Evolutionary conservation across 768 basidiomycete genomes (phyloP).

Genomic region (Gloeophyllum trabeum): DNA sequence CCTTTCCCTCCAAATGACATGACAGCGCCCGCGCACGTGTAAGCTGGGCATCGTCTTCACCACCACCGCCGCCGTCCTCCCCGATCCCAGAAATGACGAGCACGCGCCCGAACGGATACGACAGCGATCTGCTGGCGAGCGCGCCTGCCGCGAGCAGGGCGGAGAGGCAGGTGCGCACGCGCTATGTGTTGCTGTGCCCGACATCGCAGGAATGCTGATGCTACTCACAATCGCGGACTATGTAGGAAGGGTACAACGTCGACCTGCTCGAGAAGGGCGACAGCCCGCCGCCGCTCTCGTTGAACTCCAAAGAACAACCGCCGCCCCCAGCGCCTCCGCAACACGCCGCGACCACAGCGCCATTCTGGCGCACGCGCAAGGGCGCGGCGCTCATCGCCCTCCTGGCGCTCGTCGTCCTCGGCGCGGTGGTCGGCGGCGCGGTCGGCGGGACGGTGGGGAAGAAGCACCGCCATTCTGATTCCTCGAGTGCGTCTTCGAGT

Average conservation of each 20-base stretch:
- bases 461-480: too few species aligned
- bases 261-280: constrained; percentile 22
- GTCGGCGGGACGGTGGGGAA: constrained; percentile 38
- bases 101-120: too few species aligned
- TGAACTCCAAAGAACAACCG: constrained; percentile 12
- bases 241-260: constrained; percentile 44
- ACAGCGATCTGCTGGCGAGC: constrained; percentile 16
- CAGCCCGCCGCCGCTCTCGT: constrained; percentile 7
- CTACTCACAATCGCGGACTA: not conserved
- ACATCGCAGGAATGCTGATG: not conserved
- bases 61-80: too few species aligned
- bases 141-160: constrained; percentile 18
- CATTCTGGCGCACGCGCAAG: constrained; percentile 40
- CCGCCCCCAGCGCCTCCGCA: constrained; percentile 7
- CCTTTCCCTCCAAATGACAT: too few species aligned
- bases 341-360: constrained; percentile 5
- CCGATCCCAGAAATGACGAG: too few species aligned
- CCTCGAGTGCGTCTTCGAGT: too few species aligned
- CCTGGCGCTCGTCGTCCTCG: constrained; percentile 30
- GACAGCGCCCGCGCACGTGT: too few species aligned
- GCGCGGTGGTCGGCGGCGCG: constrained; percentile 43
- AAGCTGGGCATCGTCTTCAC: too few species aligned
- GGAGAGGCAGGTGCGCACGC: constrained; percentile 16
- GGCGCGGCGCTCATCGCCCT: constrained; percentile 29
- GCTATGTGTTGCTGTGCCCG: not conserved